Evolutionary conservation across 2,329 filamentous ascomycete species (phyloP), one percentile per base, ranked within the genome.

Genomic region (Amesomyces nigricolor): DNA sequence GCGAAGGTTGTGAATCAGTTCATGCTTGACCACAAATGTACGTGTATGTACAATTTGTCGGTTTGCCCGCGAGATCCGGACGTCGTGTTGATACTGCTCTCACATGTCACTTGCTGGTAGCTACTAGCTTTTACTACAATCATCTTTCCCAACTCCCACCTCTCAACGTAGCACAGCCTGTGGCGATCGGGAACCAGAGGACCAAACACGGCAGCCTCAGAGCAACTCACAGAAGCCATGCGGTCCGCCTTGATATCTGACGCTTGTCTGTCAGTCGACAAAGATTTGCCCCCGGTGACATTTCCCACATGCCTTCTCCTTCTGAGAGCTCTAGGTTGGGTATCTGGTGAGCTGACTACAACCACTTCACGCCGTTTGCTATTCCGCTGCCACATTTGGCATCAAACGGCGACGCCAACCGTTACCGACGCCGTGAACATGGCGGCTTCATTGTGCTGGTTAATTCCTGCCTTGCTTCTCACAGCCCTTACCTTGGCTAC

Each of bases 321-420:
- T 47, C 42, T 42, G 26, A 17, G n/a, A 29, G 13, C 35, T 43
- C n/a, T 17, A 26, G 22, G 22, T 26, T 26, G 22, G 22, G 22
- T 26, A 26, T 39, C 39, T 32, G 9, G 32, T 13, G 32, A 35
- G n/a, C 39, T 47, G 54, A 51, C 40, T 57, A 58, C 16, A 49
- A 51, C 51, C 52, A 47, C 45, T 46, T 38, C 52, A 47, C 51
- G 42, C 56, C 43, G 19, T 30, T 39, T 42, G 40, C 45, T 52
- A 51, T 47, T 29, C 49, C 44, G 54, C 53, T 32, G 55, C 52
- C 58, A 58, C 6, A 26, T 5, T 26, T 26, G 37, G 44, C 51
- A 55, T 46, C 53, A 61, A 56, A 66, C 65, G 68, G 67, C 69
- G 66, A 71, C 67, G 68, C 71, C 67, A 69, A 72, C 66, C 67